Conservation (phyloP, 345 rosid genomes). For the Boechera retrofracta region DNA sequence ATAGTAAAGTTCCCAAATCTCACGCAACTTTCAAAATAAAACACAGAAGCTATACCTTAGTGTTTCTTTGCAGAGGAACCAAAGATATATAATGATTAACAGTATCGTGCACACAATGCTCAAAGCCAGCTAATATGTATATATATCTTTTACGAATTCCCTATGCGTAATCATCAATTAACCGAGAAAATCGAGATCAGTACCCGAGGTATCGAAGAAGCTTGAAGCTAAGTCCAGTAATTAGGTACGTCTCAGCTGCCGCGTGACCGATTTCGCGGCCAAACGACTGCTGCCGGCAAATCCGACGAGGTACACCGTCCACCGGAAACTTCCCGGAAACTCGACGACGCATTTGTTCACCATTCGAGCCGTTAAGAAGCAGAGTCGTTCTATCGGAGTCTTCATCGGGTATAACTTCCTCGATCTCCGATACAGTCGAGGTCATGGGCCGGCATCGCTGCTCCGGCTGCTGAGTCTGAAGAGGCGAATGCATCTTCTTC, state of each 20-base stretch:
- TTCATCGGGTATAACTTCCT: slow-evolving; percentile 32
- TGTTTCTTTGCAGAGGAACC: neutral
- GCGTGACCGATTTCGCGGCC: slow-evolving; percentile 70
- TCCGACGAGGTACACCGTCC: slow-evolving; percentile 38
- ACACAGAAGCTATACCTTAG: neutral
- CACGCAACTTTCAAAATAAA: slow-evolving; percentile 16
- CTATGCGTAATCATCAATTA: slow-evolving; percentile 1
- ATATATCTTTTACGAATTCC: neutral
- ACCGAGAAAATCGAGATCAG: slow-evolving; percentile 5
- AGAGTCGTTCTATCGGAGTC: slow-evolving; percentile 29
- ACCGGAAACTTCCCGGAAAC: slow-evolving; percentile 33
- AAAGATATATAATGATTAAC: neutral
- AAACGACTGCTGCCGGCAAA: slow-evolving; percentile 58
- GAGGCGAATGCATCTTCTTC: slow-evolving; percentile 31
- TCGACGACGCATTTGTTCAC: slow-evolving; percentile 49
- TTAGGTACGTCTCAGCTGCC: slow-evolving; percentile 75
- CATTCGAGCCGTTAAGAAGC: slow-evolving; percentile 10
- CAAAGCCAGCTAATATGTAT: neutral
- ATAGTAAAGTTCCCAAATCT: slow-evolving; percentile 1
- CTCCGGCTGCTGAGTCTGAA: slow-evolving; percentile 26
- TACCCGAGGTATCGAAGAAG: slow-evolving; percentile 91
- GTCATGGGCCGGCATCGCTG: slow-evolving; percentile 34
- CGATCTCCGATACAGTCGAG: slow-evolving; percentile 43
- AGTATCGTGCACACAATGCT: neutral
- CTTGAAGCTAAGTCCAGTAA: slow-evolving; percentile 72